These are phyloP conservation scores for Aspergillus diversus DNA, from an alignment of 495 filamentous ascomycete species.

Conservation along the genomic window DNA sequence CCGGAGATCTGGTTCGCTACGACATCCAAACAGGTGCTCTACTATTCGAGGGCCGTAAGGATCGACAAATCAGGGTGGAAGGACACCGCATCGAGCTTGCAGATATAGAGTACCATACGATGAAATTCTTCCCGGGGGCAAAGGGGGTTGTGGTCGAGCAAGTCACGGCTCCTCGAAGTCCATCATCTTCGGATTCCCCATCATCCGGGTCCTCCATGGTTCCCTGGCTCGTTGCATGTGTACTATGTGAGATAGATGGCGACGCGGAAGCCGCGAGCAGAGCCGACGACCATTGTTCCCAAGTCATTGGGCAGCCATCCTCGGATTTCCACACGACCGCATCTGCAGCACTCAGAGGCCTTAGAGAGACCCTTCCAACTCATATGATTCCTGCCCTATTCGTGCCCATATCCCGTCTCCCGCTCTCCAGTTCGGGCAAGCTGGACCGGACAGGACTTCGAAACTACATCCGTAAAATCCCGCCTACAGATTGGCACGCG, in stretches of 20 bases:
- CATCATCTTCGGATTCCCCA: neutral
- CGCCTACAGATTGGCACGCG: conserved; percentile 6
- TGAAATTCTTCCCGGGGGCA: conserved; percentile 9
- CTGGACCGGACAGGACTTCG: conserved; percentile 52
- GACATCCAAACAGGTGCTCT: conserved; percentile 41
- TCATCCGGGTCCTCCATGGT: neutral
- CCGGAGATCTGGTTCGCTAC: conserved; percentile 43
- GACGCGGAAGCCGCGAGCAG: neutral
- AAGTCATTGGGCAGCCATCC: neutral
- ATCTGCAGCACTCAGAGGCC: neutral
- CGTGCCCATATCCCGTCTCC: conserved; percentile 51
- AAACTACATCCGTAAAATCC: conserved; percentile 16
- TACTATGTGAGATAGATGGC: neutral
- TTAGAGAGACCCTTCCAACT: conserved; percentile 20
- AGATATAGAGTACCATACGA: conserved; percentile 37
- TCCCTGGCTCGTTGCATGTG: conserved; percentile 1
- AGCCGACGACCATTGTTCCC: neutral
- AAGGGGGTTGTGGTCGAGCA: conserved; percentile 11
- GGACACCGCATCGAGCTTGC: conserved; percentile 44
- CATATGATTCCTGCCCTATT: conserved; percentile 59
- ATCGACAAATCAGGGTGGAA: conserved; percentile 51
- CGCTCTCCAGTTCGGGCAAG: conserved; percentile 52
- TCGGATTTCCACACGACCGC: neutral
- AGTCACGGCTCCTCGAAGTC: neutral
- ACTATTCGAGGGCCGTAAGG: conserved; percentile 44